Conservation (phyloP, 106 monocot genomes). For the Triglochin maritima region DNA sequence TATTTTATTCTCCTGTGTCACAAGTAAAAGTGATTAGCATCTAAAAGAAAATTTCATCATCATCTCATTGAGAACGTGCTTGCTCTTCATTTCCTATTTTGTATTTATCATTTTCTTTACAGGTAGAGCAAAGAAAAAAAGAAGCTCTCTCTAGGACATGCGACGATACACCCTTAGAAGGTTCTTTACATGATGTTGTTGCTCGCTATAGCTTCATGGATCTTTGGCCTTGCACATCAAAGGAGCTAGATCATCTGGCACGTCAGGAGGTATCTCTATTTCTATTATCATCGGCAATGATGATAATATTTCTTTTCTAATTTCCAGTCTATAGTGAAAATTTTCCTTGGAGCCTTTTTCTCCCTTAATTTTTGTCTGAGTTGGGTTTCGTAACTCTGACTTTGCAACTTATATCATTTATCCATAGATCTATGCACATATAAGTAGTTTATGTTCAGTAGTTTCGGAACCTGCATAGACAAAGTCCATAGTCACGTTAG, state of each 20-base stretch:
- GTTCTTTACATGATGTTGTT: slow-evolving; percentile 65
- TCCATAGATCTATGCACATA: too few relatives aligned
- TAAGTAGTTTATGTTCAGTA: too few relatives aligned
- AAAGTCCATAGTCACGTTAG: too few relatives aligned
- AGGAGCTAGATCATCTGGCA: slow-evolving; percentile 80
- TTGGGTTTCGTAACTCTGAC: too few relatives aligned
- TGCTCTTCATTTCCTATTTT: not conserved
- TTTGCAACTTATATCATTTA: too few relatives aligned
- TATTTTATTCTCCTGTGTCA: not conserved
- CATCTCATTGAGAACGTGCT: not conserved
- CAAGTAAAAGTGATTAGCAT: not conserved
- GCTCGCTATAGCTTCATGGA: slow-evolving; percentile 88
- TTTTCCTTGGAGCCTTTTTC: too few relatives aligned
- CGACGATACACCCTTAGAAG: slow-evolving; percentile 55
- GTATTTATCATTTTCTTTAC: not conserved
- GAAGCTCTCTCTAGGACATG: slow-evolving; percentile 56
- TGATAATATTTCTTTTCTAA: not conserved
- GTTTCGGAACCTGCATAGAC: too few relatives aligned
- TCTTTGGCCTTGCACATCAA: slow-evolving; percentile 93
- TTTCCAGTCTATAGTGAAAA: too few relatives aligned
- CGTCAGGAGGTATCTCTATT: slow-evolving; percentile 57
- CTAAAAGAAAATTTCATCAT: not conserved
- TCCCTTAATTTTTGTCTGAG: too few relatives aligned
- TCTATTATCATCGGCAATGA: not conserved
- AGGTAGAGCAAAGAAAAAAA: slow-evolving; percentile 91